Percentiles rank a stretch among this genome's conserved stretches.
These are phyloP conservation scores for Colletotrichum sp. DNA, from an alignment of 2,329 filamentous ascomycete genomes.

Conservation along the genomic window DNA sequence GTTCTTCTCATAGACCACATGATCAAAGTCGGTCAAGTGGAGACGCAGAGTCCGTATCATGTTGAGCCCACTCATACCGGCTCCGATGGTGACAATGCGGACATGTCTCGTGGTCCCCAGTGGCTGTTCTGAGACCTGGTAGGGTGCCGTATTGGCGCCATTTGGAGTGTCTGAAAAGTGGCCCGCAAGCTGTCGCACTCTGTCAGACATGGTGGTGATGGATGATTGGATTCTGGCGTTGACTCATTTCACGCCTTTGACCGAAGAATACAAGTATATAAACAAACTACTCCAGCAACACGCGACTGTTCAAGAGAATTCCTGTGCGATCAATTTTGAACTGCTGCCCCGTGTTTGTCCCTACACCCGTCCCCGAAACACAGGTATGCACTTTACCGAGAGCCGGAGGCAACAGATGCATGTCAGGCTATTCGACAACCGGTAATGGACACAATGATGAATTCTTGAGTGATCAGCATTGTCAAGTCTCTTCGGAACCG, in stretches of 20 bases:
- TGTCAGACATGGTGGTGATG: neutral
- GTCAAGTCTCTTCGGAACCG: neutral
- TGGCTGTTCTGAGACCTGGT: neutral
- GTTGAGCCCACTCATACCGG: conserved; percentile 30
- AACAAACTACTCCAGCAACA: neutral
- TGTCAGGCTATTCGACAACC: neutral
- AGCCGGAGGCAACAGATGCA: neutral
- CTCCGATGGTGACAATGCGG: conserved; percentile 29
- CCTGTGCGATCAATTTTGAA: neutral
- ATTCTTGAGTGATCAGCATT: neutral
- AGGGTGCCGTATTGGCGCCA: neutral
- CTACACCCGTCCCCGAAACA: neutral
- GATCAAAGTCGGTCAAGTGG: conserved; percentile 45
- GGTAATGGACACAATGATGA: neutral
- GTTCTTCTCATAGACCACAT: conserved; percentile 61
- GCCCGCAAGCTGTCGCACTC: neutral
- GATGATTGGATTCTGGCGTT: neutral
- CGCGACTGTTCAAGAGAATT: neutral
- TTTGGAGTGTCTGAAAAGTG: neutral
- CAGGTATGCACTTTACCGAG: neutral
- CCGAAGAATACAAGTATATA: neutral
- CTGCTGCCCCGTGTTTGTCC: neutral
- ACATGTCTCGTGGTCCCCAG: neutral
- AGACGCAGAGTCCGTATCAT: conserved; percentile 45
- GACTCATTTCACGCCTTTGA: neutral